Percentiles rank a stretch among this genome's conserved stretches.
phyloP scores from a whole-genome alignment of 148 eudicot genomes.

The Rhododendron griersonianum region DNA sequence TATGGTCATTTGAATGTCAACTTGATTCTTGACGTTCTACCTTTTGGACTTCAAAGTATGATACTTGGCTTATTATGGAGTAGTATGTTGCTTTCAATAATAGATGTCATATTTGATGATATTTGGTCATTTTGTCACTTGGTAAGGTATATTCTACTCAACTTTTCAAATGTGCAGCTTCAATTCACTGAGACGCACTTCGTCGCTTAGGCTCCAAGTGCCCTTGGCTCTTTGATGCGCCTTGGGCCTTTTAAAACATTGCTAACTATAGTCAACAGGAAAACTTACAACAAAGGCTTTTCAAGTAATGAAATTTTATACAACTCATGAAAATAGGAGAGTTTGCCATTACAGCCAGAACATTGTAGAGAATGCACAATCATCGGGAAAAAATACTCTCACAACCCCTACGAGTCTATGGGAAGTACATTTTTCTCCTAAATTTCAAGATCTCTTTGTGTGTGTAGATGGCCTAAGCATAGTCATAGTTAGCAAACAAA shows the following conservation, averaged over 20 bases:
- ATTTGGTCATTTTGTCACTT: background rate
- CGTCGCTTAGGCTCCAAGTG: background rate
- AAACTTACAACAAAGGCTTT: background rate
- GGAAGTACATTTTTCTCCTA: background rate
- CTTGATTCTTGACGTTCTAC: background rate
- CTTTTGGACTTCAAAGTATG: background rate
- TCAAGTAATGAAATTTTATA: background rate
- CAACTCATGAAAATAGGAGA: too few species aligned
- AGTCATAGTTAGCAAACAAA: background rate
- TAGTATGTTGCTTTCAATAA: too few species aligned
- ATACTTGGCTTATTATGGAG: background rate
- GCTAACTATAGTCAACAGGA: background rate
- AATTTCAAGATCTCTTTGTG: background rate
- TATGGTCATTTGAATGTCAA: background rate
- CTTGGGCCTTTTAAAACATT: background rate
- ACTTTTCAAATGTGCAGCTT: background rate
- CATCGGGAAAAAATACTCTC: background rate
- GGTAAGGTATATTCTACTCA: background rate
- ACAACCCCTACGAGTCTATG: background rate
- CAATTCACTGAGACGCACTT: background rate
- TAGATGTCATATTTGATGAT: background rate
- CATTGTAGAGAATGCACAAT: background rate
- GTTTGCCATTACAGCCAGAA: background rate
- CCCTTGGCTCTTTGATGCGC: background rate
- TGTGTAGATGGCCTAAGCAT: background rate